Conservation (phyloP, 2,329 filamentous ascomycete species). For the Monosporascus sp. region DNA sequence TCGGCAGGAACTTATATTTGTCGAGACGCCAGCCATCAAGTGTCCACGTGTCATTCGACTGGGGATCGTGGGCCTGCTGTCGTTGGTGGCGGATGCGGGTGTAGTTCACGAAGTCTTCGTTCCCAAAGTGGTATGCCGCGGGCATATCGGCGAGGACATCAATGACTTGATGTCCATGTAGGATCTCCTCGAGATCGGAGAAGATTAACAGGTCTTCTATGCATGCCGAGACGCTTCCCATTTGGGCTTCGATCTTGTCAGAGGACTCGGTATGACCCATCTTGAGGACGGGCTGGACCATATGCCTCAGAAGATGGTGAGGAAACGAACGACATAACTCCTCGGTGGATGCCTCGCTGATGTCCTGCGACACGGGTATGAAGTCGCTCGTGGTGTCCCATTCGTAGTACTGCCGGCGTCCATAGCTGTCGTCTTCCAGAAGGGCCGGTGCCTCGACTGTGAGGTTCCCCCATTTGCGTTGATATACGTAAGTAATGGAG, state of each 20-base stretch:
- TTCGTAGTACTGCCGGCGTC: conserved; percentile 9
- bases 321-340: conserved; percentile 24
- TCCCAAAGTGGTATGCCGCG: conserved; percentile 27
- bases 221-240: conserved; percentile 48
- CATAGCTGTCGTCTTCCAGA: conserved; percentile 3
- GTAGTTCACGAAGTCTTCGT: conserved; percentile 34
- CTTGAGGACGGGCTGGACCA: conserved; percentile 36
- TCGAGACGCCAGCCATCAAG: conserved; percentile 47
- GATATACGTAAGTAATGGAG: neutral
- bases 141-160: conserved; percentile 43
- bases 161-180: conserved; percentile 36
- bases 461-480: neutral
- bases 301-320: conserved; percentile 12
- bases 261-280: conserved; percentile 39
- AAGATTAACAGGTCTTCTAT: conserved; percentile 41
- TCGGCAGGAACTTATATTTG: conserved; percentile 53
- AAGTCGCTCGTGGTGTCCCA: conserved; percentile 23
- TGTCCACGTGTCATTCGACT: conserved; percentile 15
- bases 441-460: neutral
- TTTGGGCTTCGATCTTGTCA: conserved; percentile 38
- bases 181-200: conserved; percentile 43
- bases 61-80: neutral
- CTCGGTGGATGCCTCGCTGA: conserved; percentile 8
- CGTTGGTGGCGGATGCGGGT: conserved; percentile 27
- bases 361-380: conserved; percentile 15